These are phyloP conservation scores for Xylaria curta DNA, from an alignment of 495 filamentous ascomycete species.

Conservation along the genomic window DNA sequence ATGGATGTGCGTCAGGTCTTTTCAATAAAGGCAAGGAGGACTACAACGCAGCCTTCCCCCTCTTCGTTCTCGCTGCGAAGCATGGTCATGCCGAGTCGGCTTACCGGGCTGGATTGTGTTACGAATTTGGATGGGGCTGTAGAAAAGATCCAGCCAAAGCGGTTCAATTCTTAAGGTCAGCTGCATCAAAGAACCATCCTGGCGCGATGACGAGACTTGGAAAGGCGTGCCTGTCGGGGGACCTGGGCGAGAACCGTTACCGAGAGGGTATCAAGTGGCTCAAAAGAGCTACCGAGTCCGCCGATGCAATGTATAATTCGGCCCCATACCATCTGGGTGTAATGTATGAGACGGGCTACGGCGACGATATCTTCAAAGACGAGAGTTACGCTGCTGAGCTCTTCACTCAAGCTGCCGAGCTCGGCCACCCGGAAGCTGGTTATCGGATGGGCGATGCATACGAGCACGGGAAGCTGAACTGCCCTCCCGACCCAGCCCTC, in stretches of 20 bases:
- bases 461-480: slow-evolving; percentile 86
- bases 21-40: slow-evolving; percentile 94
- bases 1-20: slow-evolving; percentile 91
- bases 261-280: slow-evolving; percentile 96
- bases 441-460: slow-evolving; percentile 95
- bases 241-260: slow-evolving; percentile 87
- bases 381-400: slow-evolving; percentile 90
- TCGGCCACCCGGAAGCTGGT: slow-evolving; percentile 85
- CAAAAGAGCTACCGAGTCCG: slow-evolving; percentile 86
- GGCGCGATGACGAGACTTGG: slow-evolving; percentile 93
- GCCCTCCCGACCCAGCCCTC: slow-evolving; percentile 87
- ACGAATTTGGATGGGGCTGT: slow-evolving; percentile 97
- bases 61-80: slow-evolving; percentile 93
- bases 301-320: slow-evolving; percentile 88
- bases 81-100: slow-evolving; percentile 97
- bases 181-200: slow-evolving; percentile 92
- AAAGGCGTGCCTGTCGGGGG: slow-evolving; percentile 84
- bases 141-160: slow-evolving; percentile 88
- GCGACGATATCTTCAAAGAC: slow-evolving; percentile 91
- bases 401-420: slow-evolving; percentile 90
- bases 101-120: slow-evolving; percentile 92
- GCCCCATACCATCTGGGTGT: slow-evolving; percentile 90
- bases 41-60: slow-evolving; percentile 84
- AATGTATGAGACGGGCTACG: slow-evolving; percentile 86
- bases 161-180: slow-evolving; percentile 87